Evolutionary conservation across 139 green algal species (phyloP).

Genomic region (Coelastrella sp.): DNA sequence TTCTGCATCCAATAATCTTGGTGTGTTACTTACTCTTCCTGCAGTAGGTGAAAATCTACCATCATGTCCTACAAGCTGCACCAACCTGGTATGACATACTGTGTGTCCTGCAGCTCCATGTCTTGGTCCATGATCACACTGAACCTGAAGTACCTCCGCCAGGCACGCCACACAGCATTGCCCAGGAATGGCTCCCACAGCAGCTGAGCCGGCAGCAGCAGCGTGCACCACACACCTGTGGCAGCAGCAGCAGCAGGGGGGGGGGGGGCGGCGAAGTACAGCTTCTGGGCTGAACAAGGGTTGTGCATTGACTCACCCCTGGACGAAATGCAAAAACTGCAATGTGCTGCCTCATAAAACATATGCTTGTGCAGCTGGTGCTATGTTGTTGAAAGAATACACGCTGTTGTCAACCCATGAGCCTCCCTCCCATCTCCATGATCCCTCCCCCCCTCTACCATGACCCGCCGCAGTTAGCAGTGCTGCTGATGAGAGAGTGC

Average conservation of each 20-base stretch:
- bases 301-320: neutral
- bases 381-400: too few relatives aligned
- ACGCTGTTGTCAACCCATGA: too few relatives aligned
- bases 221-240: conserved; percentile 19
- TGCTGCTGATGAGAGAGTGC: too few relatives aligned
- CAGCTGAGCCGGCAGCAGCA: conserved; percentile 25
- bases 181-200: conserved; percentile 15
- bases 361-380: too few relatives aligned
- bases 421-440: too few relatives aligned
- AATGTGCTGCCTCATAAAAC: neutral
- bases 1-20: neutral
- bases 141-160: conserved; percentile 40
- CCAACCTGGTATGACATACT: conserved; percentile 32
- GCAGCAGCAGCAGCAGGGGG: conserved; percentile 25
- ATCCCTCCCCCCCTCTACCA: too few relatives aligned
- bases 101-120: conserved; percentile 9
- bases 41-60: neutral
- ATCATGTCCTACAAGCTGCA: neutral
- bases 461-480: too few relatives aligned
- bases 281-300: neutral
- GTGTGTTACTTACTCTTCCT: neutral
- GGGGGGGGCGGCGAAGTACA: neutral
- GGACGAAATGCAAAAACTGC: neutral
- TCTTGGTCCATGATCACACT: neutral
- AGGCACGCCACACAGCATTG: conserved; percentile 33